A percentile compares a stretch with the other conserved stretches of the same genome.
Evolutionary conservation across 352 stramenopile species (phyloP).

Genomic region (Albugo candida): DNA sequence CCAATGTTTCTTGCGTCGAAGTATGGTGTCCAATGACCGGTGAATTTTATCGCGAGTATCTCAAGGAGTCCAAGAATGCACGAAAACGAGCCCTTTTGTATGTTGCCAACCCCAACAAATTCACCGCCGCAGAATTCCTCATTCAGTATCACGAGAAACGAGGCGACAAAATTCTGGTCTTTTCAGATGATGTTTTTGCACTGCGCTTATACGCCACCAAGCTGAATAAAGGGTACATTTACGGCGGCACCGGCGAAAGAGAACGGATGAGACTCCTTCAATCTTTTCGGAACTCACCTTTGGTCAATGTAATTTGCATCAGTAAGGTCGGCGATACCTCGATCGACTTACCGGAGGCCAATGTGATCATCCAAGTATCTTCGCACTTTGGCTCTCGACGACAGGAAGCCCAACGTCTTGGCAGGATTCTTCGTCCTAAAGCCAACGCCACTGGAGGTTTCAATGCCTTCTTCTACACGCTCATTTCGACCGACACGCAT

Average conservation of each 20-base stretch:
- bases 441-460: constrained; percentile 89
- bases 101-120: constrained; percentile 98
- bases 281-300: constrained; percentile 63
- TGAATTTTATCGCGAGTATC: constrained; percentile 90
- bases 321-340: constrained; percentile 96
- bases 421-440: constrained; percentile 98
- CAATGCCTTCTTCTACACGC: constrained; percentile 99
- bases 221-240: constrained; percentile 87
- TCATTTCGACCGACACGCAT: constrained; percentile 97
- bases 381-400: constrained; percentile 97
- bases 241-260: constrained; percentile 89
- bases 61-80: constrained; percentile 73
- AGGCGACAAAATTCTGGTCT: constrained; percentile 98
- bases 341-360: constrained; percentile 98
- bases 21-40: constrained; percentile 98
- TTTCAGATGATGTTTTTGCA: constrained; percentile 97
- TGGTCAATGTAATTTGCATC: constrained; percentile 82
- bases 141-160: constrained; percentile 94
- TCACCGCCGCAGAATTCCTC: constrained; percentile 89
- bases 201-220: constrained; percentile 88
- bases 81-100: constrained; percentile 91
- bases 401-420: constrained; percentile 97
- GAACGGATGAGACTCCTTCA: constrained; percentile 76
- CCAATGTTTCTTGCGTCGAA: constrained; percentile 96
- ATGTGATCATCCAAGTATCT: constrained; percentile 99